These are phyloP conservation scores for Rhododendron williamsianum DNA, from an alignment of 148 eudicot genomes.

Conservation along the genomic window DNA sequence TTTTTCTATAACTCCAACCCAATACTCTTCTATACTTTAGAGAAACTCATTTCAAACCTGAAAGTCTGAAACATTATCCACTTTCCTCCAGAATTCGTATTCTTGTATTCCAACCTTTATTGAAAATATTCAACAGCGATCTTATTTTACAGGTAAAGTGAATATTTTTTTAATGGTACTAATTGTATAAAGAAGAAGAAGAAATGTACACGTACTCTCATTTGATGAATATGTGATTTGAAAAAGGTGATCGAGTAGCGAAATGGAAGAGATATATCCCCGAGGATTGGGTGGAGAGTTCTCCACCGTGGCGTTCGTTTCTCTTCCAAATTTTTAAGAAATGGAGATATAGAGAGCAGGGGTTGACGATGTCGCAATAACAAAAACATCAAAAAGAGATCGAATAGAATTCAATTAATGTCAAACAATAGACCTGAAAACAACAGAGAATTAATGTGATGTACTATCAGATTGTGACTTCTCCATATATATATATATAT, in stretches of 20 bases:
- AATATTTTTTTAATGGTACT: no score
- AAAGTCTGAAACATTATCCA: not conserved
- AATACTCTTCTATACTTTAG: not conserved
- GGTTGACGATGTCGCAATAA: not conserved
- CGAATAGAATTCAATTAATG: no score
- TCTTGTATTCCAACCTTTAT: not conserved
- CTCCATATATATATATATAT: not conserved
- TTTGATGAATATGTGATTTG: not conserved
- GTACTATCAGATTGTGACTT: not conserved
- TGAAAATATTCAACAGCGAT: not conserved
- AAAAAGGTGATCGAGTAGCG: not conserved
- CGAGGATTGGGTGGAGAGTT: not conserved
- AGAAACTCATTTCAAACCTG: not conserved
- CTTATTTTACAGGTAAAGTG: not conserved
- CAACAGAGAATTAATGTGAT: not conserved
- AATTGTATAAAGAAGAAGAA: not conserved
- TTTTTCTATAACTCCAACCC: not conserved
- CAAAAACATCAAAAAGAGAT: not conserved
- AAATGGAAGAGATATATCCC: not conserved
- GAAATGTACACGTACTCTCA: not conserved
- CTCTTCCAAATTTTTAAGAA: not conserved
- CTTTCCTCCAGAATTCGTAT: not conserved
- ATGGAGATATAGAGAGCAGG: not conserved
- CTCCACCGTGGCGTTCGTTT: no score
- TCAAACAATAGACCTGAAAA: not conserved